phyloP scores from a whole-genome alignment of 2,329 filamentous ascomycete species.

The Ciborinia camelliae region DNA sequence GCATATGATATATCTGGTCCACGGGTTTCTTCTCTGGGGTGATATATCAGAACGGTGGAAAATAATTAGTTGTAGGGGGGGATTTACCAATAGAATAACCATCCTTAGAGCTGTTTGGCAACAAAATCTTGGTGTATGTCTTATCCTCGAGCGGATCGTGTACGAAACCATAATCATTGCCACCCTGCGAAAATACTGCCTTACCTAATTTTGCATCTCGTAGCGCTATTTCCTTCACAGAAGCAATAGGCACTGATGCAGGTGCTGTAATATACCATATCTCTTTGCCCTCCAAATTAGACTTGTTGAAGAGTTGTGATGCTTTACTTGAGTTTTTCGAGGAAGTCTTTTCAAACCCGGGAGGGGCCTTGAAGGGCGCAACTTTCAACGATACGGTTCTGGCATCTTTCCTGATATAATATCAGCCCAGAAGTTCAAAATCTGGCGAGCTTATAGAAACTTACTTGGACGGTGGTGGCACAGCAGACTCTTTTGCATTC shows the following conservation, averaged over 20 bases:
- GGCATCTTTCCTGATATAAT: slow-evolving; percentile 8
- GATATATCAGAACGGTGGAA: slow-evolving; percentile 5
- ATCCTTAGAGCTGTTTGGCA: slow-evolving; percentile 54
- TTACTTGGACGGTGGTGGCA: slow-evolving; percentile 20
- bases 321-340: slow-evolving; percentile 22
- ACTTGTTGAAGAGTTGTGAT: slow-evolving; percentile 53
- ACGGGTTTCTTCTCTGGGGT: slow-evolving; percentile 40
- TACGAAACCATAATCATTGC: slow-evolving; percentile 59
- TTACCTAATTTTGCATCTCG: slow-evolving; percentile 52
- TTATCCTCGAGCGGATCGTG: slow-evolving; percentile 51
- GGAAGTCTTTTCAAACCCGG: slow-evolving; percentile 30
- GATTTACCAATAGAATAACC: slow-evolving; percentile 51
- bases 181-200: slow-evolving; percentile 59
- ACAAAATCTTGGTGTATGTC: slow-evolving; percentile 55
- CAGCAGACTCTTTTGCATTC: slow-evolving; percentile 1
- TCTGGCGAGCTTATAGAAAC: neutral
- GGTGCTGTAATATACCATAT: slow-evolving; percentile 79
- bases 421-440: slow-evolving; percentile 4
- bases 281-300: slow-evolving; percentile 65
- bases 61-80: neutral
- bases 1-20: slow-evolving; percentile 61
- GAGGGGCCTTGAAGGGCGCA: slow-evolving; percentile 30
- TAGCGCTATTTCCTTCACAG: slow-evolving; percentile 62
- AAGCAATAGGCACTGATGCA: slow-evolving; percentile 62
- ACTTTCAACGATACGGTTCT: slow-evolving; percentile 23